Evolutionary conservation across 164 flowering plant genomes (phyloP).

Genomic region (Vitis vinifera): ASM3070453v1 NC_081821.1:8471501-8472000

Average conservation of each 20-base stretch:
- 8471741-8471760: too few species aligned
- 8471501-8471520: not conserved
- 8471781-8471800: not conserved
- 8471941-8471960: not conserved
- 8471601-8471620: not conserved
- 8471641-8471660: too few species aligned
- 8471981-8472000: constrained; percentile 69
- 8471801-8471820: not conserved
- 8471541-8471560: not conserved
- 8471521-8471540: not conserved
- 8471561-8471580: not conserved
- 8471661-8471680: too few species aligned
- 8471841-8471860: not conserved
- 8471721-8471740: too few species aligned
- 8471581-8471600: not conserved
- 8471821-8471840: not conserved
- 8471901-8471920: not conserved
- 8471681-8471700: too few species aligned
- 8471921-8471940: not conserved
- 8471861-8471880: not conserved
- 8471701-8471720: too few species aligned
- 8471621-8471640: not conserved
- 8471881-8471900: not conserved
- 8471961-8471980: not conserved
- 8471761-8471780: too few species aligned